Base-by-base conservation (phyloP, 371 early-diverging fungal species). In the Rhizomucor miehei region DNA sequence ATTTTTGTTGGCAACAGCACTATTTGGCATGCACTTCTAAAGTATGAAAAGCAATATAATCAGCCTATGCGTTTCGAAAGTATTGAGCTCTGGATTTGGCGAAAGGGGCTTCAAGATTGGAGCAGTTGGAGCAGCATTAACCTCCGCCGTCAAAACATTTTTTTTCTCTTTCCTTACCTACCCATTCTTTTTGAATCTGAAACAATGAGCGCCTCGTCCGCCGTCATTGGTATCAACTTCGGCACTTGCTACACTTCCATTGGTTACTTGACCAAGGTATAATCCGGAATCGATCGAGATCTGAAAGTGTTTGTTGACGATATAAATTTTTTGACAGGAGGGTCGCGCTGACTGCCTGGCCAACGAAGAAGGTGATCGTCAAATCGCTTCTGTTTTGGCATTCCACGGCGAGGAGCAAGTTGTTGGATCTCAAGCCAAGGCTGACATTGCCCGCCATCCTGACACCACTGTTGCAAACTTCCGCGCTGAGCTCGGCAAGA, bases 351-450 rank as follows among this genome's bases (percentile, higher is more conserved):
- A 95, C 63, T 87, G 92, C 68, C 94, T 97, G 67, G 97, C 98
- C 63, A 96, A 97, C 80, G 94, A 92, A 69, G 98, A 97, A 69
- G 98, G 98, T 76, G 95, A 95, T 71, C 83, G 96, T 66, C 89
- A 90, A 74, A 94, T 94, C 62, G 93, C 98, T 47, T 86, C 92
- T 47, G 89, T 85, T 67, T 88, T 96, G 52, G 93, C 95, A 61
- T 94, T 92, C 84, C 85, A 90, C n/a, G 90, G 87, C 48, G 87
- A 88, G 51, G 96, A 95, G 67, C 91, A 89, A 75, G 79, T 93
- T 60, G 85, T 87, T 56, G 98, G 98, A 59, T 89, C 93, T 48
- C 94, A 93, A 71, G 98, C 97, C 66, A 86, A 90, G 65, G 82
- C 85, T 66, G 95, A 95, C 77, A 85, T 86, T 57, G 85, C 94